Evolutionary conservation across 2,329 filamentous ascomycete species (phyloP).

Genomic region (Curvularia sp.): DNA sequence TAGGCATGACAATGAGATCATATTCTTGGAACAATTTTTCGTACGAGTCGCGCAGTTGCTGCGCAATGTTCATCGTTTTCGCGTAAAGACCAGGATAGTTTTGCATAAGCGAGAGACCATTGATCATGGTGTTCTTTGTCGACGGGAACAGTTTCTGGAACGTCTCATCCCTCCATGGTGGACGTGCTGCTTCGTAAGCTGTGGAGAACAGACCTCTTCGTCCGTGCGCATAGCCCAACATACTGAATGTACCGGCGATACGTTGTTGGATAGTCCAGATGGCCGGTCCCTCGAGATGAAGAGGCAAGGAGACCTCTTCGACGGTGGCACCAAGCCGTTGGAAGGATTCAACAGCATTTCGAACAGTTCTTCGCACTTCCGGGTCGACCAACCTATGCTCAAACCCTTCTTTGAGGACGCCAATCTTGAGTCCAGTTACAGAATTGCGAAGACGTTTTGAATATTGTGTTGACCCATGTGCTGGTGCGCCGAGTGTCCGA

Average conservation of each 20-base stretch:
- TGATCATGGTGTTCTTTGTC: conserved; percentile 58
- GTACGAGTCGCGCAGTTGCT: conserved; percentile 51
- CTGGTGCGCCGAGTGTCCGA: conserved; percentile 38
- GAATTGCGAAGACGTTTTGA: conserved; percentile 21
- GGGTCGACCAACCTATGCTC: conserved; percentile 45
- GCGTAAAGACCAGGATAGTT: conserved; percentile 51
- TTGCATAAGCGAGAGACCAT: conserved; percentile 51
- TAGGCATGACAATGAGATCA: conserved; percentile 55
- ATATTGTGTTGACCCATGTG: conserved; percentile 34
- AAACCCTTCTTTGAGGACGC: conserved; percentile 38
- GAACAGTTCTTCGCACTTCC: conserved; percentile 52
- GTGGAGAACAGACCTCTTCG: conserved; percentile 33
- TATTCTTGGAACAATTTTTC: conserved; percentile 46
- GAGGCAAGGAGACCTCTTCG: conserved; percentile 37
- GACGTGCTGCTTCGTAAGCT: conserved; percentile 53
- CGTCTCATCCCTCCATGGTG: conserved; percentile 58
- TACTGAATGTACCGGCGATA: conserved; percentile 55
- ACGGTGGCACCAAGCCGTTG: conserved; percentile 58
- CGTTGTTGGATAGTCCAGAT: conserved; percentile 50
- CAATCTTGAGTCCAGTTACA: conserved; percentile 36
- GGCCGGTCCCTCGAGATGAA: conserved; percentile 52
- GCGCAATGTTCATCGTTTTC: conserved; percentile 53
- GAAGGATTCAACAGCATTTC: conserved; percentile 52
- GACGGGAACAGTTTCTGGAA: conserved; percentile 59
- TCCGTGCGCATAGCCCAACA: conserved; percentile 40